Evolutionary conservation across 495 filamentous ascomycete genomes (phyloP), one percentile per base, ranked within the genome.

Genomic region (Acidiella bohemica): DNA sequence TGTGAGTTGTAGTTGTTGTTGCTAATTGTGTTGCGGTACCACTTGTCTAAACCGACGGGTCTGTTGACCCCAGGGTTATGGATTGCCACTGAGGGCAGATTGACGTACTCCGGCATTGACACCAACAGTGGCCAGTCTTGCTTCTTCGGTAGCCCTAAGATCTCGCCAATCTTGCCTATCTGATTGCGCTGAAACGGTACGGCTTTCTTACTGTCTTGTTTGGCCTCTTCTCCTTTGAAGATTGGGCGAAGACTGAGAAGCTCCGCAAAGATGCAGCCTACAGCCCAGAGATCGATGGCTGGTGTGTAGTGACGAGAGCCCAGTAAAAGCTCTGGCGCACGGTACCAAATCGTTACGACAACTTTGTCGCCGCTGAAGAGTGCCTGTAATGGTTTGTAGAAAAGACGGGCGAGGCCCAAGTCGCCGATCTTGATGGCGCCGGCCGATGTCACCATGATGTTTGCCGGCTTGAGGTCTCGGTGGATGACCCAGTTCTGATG

Each of bases 271-370:
- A 97, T 97, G 61, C 90, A 97, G 1, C 90, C 90, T 2, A 97
- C 79, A 11, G 90, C 92, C 90, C 90, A 97, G 57, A 94, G 73
- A 56, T 97, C 90, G 41, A 97, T 81, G 13, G 90, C 92, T 0
- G 90, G 85, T 0, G 90, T 97, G 56, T 97, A 97, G 56, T 97
- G 90, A 17, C 81, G 70, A 39, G 75, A 83, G 9, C 90, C 90
- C 14, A 97, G 75, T 0, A 97, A 75, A 7, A 97, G 67, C 59
- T 97, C 90, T 0, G 90, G 90, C 0, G 90, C 92, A 17, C 90
- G 85, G 50, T 99, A 99, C 90, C 90, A 99, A 43, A 99, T 99
- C 0, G 90, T 99, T 10, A 99, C 90, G 29, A 99, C 90, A 1
- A 99, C 90, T 57, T 99, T 99, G 56, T 99, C 90, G 37, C 92